These are phyloP conservation scores for Pseudocercospora macadamiae DNA, from an alignment of 2,329 filamentous ascomycete genomes.

Conservation along the genomic window DNA sequence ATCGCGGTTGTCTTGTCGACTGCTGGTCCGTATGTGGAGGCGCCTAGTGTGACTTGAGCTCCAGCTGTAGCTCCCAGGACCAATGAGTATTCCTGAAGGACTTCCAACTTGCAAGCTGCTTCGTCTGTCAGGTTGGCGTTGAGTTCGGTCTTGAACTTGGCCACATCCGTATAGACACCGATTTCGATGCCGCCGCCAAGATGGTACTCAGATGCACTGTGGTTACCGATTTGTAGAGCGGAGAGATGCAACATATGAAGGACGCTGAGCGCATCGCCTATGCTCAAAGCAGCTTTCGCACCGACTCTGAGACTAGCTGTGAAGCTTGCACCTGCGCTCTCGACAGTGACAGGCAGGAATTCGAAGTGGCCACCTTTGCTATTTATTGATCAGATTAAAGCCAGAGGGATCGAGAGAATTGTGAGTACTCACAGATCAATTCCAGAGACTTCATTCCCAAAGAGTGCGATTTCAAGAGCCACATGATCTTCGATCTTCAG, in stretches of 20 bases:
- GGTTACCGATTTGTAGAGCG: background rate
- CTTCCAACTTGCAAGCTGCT: slow-evolving; percentile 49
- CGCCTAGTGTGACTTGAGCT: slow-evolving; percentile 51
- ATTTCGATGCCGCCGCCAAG: slow-evolving; percentile 52
- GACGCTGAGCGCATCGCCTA: slow-evolving; percentile 34
- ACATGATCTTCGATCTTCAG: slow-evolving; percentile 57
- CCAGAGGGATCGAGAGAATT: background rate
- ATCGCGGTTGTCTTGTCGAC: background rate
- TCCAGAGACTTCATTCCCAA: slow-evolving; percentile 52
- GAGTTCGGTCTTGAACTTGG: slow-evolving; percentile 58
- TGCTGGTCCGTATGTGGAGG: slow-evolving; percentile 53
- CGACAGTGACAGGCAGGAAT: slow-evolving; percentile 58
- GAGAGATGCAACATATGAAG: background rate
- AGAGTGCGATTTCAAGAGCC: slow-evolving; percentile 54
- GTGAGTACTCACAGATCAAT: slow-evolving; percentile 53
- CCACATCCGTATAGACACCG: slow-evolving; percentile 56
- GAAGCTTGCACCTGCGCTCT: slow-evolving; percentile 50
- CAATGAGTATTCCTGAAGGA: slow-evolving; percentile 55
- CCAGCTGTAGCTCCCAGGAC: slow-evolving; percentile 59
- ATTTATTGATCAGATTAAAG: background rate
- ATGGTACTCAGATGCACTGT: background rate
- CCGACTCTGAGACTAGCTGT: slow-evolving; percentile 54
- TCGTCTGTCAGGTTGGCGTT: slow-evolving; percentile 42
- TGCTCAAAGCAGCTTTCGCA: slow-evolving; percentile 39
- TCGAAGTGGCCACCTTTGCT: slow-evolving; percentile 60